Conservation (phyloP, 108 stramenopile genomes). For the Schizochytrium sp. region DNA sequence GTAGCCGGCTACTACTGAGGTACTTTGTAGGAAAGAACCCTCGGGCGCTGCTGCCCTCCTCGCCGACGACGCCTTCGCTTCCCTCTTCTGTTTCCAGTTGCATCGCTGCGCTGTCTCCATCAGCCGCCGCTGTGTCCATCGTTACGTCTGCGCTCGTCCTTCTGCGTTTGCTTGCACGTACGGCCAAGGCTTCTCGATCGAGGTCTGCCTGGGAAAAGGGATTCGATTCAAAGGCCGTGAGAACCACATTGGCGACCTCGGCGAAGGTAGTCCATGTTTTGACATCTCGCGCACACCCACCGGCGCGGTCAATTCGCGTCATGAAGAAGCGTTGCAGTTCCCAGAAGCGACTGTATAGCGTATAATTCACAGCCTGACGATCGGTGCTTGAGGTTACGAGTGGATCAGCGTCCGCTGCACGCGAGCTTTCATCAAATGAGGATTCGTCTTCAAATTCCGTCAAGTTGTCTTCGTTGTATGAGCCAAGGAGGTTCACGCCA, state of each 20-base stretch:
- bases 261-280: neutral
- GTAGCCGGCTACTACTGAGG: slow-evolving; percentile 37
- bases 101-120: neutral
- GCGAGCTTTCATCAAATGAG: neutral
- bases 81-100: too few relatives aligned
- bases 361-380: slow-evolving; percentile 27
- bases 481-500: slow-evolving; percentile 14
- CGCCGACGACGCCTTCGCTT: too few relatives aligned
- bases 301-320: neutral
- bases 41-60: neutral
- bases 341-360: slow-evolving; percentile 36
- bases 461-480: slow-evolving; percentile 5
- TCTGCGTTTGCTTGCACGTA: neutral
- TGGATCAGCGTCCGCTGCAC: neutral
- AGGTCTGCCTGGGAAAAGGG: slow-evolving; percentile 3
- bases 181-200: neutral
- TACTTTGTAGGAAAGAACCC: slow-evolving; percentile 38
- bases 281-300: neutral
- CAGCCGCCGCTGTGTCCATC: neutral
- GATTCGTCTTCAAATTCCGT: neutral
- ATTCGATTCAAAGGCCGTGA: neutral
- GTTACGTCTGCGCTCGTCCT: neutral
- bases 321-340: slow-evolving; percentile 29
- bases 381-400: neutral
- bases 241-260: neutral